Evolutionary conservation across 179 eudicot species (phyloP), one percentile per base, ranked within the genome.

Genomic region (Spergularia azorica): DNA sequence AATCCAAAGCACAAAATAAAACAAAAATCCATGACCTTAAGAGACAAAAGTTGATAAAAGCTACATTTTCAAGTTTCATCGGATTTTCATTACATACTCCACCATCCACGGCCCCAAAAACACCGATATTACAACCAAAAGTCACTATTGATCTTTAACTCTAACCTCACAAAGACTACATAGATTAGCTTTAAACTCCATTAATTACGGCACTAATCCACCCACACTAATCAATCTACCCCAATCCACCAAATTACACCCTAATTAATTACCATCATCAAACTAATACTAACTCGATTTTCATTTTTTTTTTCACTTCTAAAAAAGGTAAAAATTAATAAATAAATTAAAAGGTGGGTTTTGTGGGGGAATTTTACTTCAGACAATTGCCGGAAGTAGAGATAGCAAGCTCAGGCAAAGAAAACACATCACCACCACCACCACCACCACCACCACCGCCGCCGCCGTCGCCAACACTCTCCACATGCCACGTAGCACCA

Each of bases 351-450:
- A 16, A 1, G 1, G 1, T 21, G 14, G 16, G 15, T 15, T 21
- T 21, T 70, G 20, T 5, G 12, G 6, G 8, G 57, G 36, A 4
- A 9, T 3, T 61, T 84, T 81, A 87, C 75, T 86, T 90, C 72
- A 89, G 84, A 11, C 72, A 81, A 79, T 79, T 72, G 11, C 84
- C 83, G 0, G 89, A 86, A 0, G 90, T 81, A 8, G 92, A 89
- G 66, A 88, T 85, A 71, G 91, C 89, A 73, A 91, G 90, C 63
- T 88, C 91, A 4, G 95, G 91, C 77, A 83, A 81, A 26, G 84
- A 76, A 65, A 80, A 32, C 61, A 82, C 89, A 66, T 83, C 85
- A 48, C 85, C 90, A 13, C 81, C 89, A 73, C 86, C 87, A 6
- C 87, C 85, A 48, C 85, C 90, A 13, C 81, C 89, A 73, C 86